Base-by-base conservation (phyloP, 1,284 basidiomycete species). In the Violaceomyces palustris region DNA sequence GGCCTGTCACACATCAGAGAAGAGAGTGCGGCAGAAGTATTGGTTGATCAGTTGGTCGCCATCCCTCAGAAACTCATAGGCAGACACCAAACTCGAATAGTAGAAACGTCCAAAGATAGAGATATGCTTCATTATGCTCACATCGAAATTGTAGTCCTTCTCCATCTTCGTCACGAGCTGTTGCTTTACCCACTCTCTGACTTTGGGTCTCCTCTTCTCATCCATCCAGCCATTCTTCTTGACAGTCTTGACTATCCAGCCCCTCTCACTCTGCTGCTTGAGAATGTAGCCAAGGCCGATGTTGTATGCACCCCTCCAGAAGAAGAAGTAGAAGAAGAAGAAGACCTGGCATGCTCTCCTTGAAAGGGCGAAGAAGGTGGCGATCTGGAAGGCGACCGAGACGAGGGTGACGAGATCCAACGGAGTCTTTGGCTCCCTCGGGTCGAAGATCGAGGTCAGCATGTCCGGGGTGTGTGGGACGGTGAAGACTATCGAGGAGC, bases 401-500 rank as follows among this genome's bases (percentile, higher is more conserved):
- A 79, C 80, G 19, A 97, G 77, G 51, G 90, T 96, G 50, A 94
- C 76, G 17, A 93, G 74, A 74, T 97, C 93, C 40, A 98, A 78
- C 58, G 92, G 86, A 26, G 90, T 92, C 73, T 96, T 96, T 3
- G 85, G 85, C 64, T 88, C 84, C 4, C 82, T 79, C 3, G 92
- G 94, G 69, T 91, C 82, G 70, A 94, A 87, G 19, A 98, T 79
- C 6, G 86, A 86, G 4, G 90, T 90, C 47, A 98, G 75, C 47
- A 97, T 90, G 73, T 94, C 90, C 72, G 94, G 88, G 0, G 94
- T 98, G 31, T 88, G 86, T 8, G 93, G 93, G 27, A 97, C 91
- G 42, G 83, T 82, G 74, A 98, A 98, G 10, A 94, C 91, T 59
- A n/a, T n/a, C n/a, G n/a, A n/a, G n/a, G n/a, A n/a, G n/a, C n/a